Evolutionary conservation across 2,329 filamentous ascomycete genomes (phyloP), one percentile per base, ranked within the genome.

Genomic region (Parafenestella ontariensis): DNA sequence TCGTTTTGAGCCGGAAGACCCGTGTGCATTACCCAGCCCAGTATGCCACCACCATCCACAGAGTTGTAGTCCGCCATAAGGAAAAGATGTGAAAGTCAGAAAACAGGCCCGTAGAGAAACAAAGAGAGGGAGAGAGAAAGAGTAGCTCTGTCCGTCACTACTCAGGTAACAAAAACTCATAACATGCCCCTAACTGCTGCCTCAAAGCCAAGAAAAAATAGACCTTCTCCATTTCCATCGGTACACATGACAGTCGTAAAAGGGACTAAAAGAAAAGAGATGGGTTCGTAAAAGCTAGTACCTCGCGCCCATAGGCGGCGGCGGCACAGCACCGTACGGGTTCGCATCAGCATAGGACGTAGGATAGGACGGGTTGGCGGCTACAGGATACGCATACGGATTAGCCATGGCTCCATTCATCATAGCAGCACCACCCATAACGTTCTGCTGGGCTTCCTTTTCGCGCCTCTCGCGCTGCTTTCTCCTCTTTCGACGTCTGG

Each of bases 401-500:
- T 72, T 75, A 72, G 66, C 62, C 64, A 56, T 65, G 64, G 60
- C 46, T 31, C 52, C 54, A 59, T 59, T 73, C 73, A 72, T 65
- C n/a, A n/a, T n/a, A n/a, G n/a, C n/a, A n/a, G n/a, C n/a, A 74
- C 76, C 59, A 67, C 65, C 61, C 64, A 76, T 54, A 64, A 74
- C 65, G 57, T 80, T 75, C 36, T 70, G 67, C 58, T 81, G 76
- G 60, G 81, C 77, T 58, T 81, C 72, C 56, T 77, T 78, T 56
- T 81, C 78, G 20, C 68, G 67, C 43, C 70, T 69, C 63, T 78
- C 72, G 17, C 74, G 63, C 49, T 70, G 70, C 76, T 81, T 81
- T 61, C 75, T 73, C 49, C 79, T 69, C 68, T 79, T 76, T 47
- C 73, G 75, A 48, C 78, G 74, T 64, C 83, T 78, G 44, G 78